A percentile compares a stretch with the other conserved stretches of the same genome.
Conservation (phyloP, 2,329 filamentous ascomycete species). For the Monilinia polystroma region DNA sequence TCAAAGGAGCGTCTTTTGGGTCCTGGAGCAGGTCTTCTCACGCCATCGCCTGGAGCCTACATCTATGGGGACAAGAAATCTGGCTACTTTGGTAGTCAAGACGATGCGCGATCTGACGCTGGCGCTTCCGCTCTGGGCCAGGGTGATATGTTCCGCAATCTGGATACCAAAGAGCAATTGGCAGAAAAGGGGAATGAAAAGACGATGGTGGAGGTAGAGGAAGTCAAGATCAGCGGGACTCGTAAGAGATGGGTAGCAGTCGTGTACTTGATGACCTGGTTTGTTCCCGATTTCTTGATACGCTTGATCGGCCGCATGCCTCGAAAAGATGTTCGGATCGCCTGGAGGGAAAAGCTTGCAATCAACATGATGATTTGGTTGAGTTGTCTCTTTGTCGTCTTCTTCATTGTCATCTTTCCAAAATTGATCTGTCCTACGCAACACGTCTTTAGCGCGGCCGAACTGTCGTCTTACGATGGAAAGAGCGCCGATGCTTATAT, state of each 20-base stretch:
- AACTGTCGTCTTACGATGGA: conserved; percentile 73
- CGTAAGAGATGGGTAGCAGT: conserved; percentile 89
- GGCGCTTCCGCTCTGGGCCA: conserved; percentile 86
- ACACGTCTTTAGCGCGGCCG: conserved; percentile 76
- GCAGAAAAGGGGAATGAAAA: conserved; percentile 93
- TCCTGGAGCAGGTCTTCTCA: conserved; percentile 48
- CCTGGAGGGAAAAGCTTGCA: conserved; percentile 95
- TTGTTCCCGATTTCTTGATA: conserved; percentile 81
- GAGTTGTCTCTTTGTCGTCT: conserved; percentile 71
- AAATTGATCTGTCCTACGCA: conserved; percentile 87
- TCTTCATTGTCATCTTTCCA: conserved; percentile 90
- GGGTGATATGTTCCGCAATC: conserved; percentile 97
- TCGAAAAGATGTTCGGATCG: conserved; percentile 86
- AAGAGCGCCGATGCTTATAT: conserved; percentile 67
- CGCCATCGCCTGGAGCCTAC: conserved; percentile 57
- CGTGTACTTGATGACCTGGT: conserved; percentile 82
- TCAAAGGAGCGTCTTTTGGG: conserved; percentile 59
- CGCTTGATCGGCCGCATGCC: conserved; percentile 77
- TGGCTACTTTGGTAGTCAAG: conserved; percentile 74
- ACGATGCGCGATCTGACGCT: conserved; percentile 86
- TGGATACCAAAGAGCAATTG: conserved; percentile 92
- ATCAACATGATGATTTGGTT: conserved; percentile 99
- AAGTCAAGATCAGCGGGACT: conserved; percentile 70
- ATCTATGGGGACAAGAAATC: conserved; percentile 72
- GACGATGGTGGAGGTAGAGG: conserved; percentile 86